Conservation (phyloP, 345 rosid species). For the Pseudoturritis turrita region DNA sequence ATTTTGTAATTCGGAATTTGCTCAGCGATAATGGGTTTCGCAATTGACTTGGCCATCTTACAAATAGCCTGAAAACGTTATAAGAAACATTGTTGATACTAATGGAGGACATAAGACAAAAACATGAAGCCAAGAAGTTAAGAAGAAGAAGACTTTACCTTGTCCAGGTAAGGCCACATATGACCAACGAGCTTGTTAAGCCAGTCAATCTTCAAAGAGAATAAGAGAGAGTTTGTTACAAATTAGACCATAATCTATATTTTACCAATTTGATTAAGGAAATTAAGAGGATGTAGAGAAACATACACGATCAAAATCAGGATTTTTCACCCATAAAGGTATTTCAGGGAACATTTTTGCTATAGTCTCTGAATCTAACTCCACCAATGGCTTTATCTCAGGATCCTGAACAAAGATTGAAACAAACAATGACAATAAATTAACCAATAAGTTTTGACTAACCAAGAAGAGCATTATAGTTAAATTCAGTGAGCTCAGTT, state of each 20-base stretch:
- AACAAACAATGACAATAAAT: not conserved
- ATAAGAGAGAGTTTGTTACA: not conserved
- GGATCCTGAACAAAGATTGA: conserved; percentile 52
- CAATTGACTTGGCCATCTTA: conserved; percentile 58
- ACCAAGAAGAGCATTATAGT: not conserved
- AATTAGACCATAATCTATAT: not conserved
- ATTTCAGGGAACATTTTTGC: conserved; percentile 76
- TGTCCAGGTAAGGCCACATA: conserved; percentile 96
- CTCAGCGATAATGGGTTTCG: conserved; percentile 84
- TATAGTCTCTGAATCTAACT: conserved; percentile 63
- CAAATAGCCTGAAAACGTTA: conserved; percentile 63
- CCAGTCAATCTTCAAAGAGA: conserved; percentile 75
- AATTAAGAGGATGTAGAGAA: not conserved
- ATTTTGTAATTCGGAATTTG: conserved; percentile 86
- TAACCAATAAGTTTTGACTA: not conserved
- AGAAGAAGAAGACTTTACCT: conserved; percentile 37
- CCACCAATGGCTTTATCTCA: conserved; percentile 61
- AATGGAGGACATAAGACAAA: conserved; percentile 15
- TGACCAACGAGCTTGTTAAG: conserved; percentile 66
- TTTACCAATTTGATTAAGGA: not conserved
- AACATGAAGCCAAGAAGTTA: not conserved
- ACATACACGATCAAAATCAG: conserved; percentile 92
- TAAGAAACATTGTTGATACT: conserved; percentile 15
- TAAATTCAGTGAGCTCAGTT: not conserved
- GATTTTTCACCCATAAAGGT: conserved; percentile 93